These are phyloP conservation scores for Globisporangium nunn DNA, from an alignment of 352 stramenopile species.

Conservation along the genomic window DNA sequence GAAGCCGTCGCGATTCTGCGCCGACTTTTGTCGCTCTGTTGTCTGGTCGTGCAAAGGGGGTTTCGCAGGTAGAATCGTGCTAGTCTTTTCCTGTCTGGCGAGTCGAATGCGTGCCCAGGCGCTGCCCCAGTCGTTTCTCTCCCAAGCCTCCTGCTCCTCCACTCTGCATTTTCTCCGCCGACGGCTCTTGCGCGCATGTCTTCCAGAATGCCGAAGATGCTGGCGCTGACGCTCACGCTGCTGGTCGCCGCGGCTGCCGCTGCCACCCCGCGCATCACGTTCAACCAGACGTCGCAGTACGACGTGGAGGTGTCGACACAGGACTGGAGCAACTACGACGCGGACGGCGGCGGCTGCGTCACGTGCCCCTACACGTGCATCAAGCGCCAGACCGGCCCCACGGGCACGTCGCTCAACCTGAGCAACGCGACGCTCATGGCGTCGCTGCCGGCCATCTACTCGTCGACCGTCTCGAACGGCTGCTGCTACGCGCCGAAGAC, in stretches of 20 bases:
- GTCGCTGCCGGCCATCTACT: conserved; percentile 70
- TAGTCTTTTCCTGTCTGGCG: too few species aligned
- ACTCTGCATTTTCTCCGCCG: too few species aligned
- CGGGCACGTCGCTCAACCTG: conserved; percentile 73
- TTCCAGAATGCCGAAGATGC: conserved; percentile 3
- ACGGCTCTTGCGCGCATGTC: too few species aligned
- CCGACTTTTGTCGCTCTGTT: too few species aligned
- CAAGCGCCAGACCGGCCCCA: conserved; percentile 55
- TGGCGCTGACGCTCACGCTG: conserved; percentile 9
- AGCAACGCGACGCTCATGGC: conserved; percentile 69
- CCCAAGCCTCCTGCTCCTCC: too few species aligned
- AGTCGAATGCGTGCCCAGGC: too few species aligned
- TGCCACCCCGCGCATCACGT: conserved; percentile 29
- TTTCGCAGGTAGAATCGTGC: too few species aligned
- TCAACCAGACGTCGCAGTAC: conserved; percentile 68
- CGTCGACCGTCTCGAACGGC: conserved; percentile 51
- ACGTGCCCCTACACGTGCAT: conserved; percentile 86
- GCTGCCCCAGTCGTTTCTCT: too few species aligned
- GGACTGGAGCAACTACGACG: conserved; percentile 81
- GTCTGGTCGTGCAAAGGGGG: too few species aligned
- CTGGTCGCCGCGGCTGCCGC: conserved; percentile 4
- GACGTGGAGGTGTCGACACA: conserved; percentile 59
- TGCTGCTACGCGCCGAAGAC: conserved; percentile 64
- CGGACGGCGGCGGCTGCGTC: conserved; percentile 70
- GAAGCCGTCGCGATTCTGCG: too few species aligned